A percentile compares a stretch with the other conserved stretches of the same genome.
Conservation (phyloP, 768 basidiomycete genomes). For the Agaricus subrufescens region DNA sequence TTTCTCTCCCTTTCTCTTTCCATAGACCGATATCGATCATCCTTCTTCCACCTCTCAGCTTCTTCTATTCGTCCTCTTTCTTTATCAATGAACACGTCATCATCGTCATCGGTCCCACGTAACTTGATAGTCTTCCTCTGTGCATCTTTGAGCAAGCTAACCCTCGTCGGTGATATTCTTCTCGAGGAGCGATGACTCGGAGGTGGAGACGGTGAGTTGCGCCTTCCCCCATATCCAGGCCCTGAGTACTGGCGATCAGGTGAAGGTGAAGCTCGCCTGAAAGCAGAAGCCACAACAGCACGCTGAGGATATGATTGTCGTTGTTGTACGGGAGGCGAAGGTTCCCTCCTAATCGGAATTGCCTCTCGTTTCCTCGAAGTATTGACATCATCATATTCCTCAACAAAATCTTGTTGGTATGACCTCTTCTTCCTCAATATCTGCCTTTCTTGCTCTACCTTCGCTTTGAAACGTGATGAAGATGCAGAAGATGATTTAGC, state of each 20-base stretch:
- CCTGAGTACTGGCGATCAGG: neutral
- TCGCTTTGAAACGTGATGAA: conserved; percentile 8
- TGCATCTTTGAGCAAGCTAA: conserved; percentile 7
- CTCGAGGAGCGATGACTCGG: neutral
- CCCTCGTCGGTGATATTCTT: conserved; percentile 4
- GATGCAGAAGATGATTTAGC: conserved; percentile 3
- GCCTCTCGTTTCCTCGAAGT: conserved; percentile 11
- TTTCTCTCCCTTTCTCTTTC: conserved; percentile 9
- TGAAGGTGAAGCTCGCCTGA: conserved; percentile 1
- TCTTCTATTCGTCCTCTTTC: conserved; percentile 8
- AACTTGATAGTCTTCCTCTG: conserved; percentile 6
- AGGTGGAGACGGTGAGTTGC: neutral
- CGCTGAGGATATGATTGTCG: conserved; percentile 9
- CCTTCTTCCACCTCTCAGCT: conserved; percentile 15
- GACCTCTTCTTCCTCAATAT: conserved; percentile 6
- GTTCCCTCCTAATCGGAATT: conserved; percentile 19
- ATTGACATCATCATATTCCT: conserved; percentile 18
- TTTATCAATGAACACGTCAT: neutral
- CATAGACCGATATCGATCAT: conserved; percentile 3
- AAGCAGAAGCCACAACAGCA: neutral
- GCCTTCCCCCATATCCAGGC: neutral
- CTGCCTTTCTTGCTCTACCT: conserved; percentile 12
- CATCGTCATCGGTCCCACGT: conserved; percentile 2
- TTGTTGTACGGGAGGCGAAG: conserved; percentile 5
- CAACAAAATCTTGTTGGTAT: conserved; percentile 14